These are phyloP conservation scores for Nepenthes mirabilis DNA, from an alignment of 148 eudicot species.

Conservation along the genomic window DNA sequence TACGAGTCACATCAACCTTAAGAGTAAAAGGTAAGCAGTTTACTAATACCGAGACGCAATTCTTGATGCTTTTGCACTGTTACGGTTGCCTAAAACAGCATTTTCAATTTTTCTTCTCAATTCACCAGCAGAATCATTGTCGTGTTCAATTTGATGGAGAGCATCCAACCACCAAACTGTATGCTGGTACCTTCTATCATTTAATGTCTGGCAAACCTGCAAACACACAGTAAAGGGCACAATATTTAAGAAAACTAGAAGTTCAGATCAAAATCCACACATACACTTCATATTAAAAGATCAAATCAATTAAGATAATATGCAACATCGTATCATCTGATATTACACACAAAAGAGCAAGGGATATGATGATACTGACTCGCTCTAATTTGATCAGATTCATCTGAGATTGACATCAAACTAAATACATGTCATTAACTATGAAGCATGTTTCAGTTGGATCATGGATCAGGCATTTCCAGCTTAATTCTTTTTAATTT, in stretches of 20 bases:
- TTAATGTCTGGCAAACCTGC: conserved; percentile 42
- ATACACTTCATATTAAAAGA: not conserved
- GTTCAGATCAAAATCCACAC: not conserved
- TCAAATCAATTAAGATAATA: too few species aligned
- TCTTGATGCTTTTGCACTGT: conserved; percentile 40
- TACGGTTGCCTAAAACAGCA: conserved; percentile 52
- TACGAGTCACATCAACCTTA: conserved; percentile 1
- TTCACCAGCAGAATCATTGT: conserved; percentile 40
- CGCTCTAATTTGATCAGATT: too few species aligned
- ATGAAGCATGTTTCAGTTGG: too few species aligned
- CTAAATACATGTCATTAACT: too few species aligned
- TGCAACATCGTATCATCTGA: too few species aligned
- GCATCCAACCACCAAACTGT: conserved; percentile 78
- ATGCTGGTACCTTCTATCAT: conserved; percentile 27
- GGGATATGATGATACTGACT: too few species aligned
- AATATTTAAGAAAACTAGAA: not conserved
- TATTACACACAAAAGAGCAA: too few species aligned
- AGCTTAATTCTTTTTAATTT: too few species aligned
- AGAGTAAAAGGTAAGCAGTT: not conserved
- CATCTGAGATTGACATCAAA: too few species aligned
- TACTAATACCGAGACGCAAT: conserved; percentile 42
- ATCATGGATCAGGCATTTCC: too few species aligned
- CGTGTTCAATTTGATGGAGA: conserved; percentile 53
- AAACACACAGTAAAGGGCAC: conserved; percentile 5
- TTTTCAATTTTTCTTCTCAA: conserved; percentile 60